Base-by-base conservation (phyloP, 2,329 filamentous ascomycete species). In the Alternaria incomplexa region DNA sequence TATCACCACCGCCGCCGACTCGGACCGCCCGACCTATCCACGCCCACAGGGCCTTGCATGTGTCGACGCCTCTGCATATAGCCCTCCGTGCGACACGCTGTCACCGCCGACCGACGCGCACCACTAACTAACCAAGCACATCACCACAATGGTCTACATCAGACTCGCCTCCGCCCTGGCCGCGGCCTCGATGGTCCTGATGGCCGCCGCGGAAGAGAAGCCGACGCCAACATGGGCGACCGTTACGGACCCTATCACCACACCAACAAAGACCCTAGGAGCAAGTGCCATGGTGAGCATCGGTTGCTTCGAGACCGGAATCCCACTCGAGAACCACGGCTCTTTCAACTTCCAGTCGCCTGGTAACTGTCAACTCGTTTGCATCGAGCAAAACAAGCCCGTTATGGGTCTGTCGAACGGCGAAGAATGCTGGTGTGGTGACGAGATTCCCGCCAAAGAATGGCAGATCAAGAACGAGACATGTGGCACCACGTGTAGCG, bases 381-480 rank as follows among this genome's bases (percentile, higher is more conserved):
- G 88, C 74, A 71, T 82, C 23, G 71, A 79, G 3, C 73, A 79
- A 1, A 72, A 82, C 8, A 83, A 85, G 36, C 69, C 84, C 1
- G 90, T 93, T 8, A 87, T 90, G 72, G 92, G 85, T 30, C 81
- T 92, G 47, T 87, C 85, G 8, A 84, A 85, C 17, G 87, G 87
- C 15, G 83, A 84, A 17, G 80, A 88, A 66, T 97, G 93, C 81
- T 92, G 84, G 73, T 97, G 93, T 73, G 93, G 93, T 62, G 81
- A 88, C 66, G 80, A 84, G 62, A 85, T 94, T 51, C 93, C 93
- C 0, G 83, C 89, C 15, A 68, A 74, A 51, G 81, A 81, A 15
- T 82, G 82, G 44, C 76, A 89, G 63, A 85, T 88, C 7, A 81
- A 85, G 47, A 85, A 90, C 73, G 77, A 76, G 8, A 81, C 88